Base-by-base conservation (phyloP, 2,329 filamentous ascomycete species). In the Xylaria sp. region DNA sequence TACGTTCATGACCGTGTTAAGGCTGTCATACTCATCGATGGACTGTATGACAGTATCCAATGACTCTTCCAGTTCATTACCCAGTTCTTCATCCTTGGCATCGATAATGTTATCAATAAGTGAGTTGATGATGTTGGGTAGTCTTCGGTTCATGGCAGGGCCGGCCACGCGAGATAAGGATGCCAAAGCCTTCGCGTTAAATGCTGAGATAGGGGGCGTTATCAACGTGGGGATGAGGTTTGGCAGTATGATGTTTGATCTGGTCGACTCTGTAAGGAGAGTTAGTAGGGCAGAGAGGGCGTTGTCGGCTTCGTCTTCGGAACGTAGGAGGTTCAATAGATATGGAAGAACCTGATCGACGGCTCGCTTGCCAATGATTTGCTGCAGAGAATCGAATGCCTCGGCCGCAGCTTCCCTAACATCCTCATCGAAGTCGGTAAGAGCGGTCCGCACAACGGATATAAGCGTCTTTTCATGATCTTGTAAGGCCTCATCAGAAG, bases 391-490 rank as follows among this genome's bases (percentile, higher is more conserved):
- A 80, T 99, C 96, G 77, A 99, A 99, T 1, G 96, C 96, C 81
- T 99, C 96, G 26, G 97, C 96, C 31, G 97, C 96, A 66, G 96
- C 93, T 80, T 99, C 96, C 79, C 96, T 88, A 58, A 99, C 97
- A 67, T 97, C 93, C 70, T 89, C 89, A 77, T 97, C 92, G 11
- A 90, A 90, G 80, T 99, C 97, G 58, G 94, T 97, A 63, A 99
- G 87, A 31, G 95, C 96, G 54, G 93, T 94, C 61, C 96, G 92
- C 57, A 99, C 93, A 65, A 98, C 95, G 17, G 94, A 94, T 73
- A 98, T 97, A 69, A 99, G 88, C 3, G 92, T 94, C 85, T 96
- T 96, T 79, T 99, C 95, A 77, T 97, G 94, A 71, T 97, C 94
- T 78, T 97, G 94, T 51, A 99, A 85, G 44, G 94, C 90, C 69